Evolutionary conservation across 2,329 filamentous ascomycete species (phyloP).

Genomic region (Colletotrichum truncatum): DNA sequence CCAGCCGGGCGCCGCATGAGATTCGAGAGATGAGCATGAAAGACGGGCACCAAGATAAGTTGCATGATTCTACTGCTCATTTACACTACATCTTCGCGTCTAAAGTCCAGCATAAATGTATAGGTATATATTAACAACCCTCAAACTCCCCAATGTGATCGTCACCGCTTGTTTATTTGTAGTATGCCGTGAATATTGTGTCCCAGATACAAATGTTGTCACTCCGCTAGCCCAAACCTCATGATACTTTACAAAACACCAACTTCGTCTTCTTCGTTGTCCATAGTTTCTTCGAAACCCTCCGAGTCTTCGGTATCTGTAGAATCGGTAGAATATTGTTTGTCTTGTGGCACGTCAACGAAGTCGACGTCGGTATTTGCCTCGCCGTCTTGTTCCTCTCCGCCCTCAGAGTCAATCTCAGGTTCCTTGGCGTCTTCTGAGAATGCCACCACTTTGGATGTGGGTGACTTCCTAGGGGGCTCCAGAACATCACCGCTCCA

Average conservation of each 20-base stretch:
- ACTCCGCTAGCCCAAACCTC: not conserved
- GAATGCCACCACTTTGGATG: slow-evolving; percentile 70
- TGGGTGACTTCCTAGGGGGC: slow-evolving; percentile 51
- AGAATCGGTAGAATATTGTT: slow-evolving; percentile 2
- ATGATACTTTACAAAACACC: not conserved
- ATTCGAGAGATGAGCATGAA: slow-evolving; percentile 6
- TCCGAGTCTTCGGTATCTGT: slow-evolving; percentile 24
- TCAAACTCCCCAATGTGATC: not conserved
- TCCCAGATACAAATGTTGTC: not conserved
- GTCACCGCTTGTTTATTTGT: not conserved
- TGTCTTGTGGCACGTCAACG: slow-evolving; percentile 9
- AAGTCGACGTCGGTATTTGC: not conserved
- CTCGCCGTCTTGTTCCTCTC: not conserved
- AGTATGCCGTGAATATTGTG: not conserved
- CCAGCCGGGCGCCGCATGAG: not conserved
- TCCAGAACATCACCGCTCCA: slow-evolving; percentile 92
- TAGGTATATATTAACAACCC: not conserved
- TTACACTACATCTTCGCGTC: too few relatives aligned
- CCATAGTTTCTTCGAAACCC: slow-evolving; percentile 26
- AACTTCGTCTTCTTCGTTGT: slow-evolving; percentile 11
- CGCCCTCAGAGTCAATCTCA: not conserved
- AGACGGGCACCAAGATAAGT: not conserved
- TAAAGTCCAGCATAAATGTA: too few relatives aligned
- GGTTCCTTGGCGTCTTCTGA: slow-evolving; percentile 57
- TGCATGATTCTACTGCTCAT: too few relatives aligned